A percentile compares a stretch with the other conserved stretches of the same genome.
Evolutionary conservation across 192 early-diverging fungal species (phyloP).

Genomic region (Backusella australiensis): DNA sequence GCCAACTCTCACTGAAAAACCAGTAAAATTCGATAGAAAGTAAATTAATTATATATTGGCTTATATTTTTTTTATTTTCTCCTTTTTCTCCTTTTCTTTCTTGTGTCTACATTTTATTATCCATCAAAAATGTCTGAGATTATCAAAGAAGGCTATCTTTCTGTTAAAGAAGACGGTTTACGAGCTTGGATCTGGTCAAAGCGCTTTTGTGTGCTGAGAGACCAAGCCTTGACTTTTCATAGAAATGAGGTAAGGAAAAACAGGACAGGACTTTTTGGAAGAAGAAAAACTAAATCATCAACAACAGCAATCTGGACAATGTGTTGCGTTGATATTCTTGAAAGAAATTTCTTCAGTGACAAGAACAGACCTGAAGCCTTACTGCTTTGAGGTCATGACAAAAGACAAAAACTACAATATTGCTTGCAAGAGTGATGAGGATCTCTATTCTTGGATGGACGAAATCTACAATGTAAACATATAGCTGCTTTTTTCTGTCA

Average conservation of each 20-base stretch:
- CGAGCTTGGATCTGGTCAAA: slow-evolving; percentile 94
- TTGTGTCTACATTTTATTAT: not conserved
- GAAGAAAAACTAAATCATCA: not conserved
- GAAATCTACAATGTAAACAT: slow-evolving; percentile 83
- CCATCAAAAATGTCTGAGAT: slow-evolving; percentile 35
- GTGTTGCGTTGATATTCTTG: slow-evolving; percentile 85
- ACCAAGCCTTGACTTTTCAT: slow-evolving; percentile 89
- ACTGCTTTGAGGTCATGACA: slow-evolving; percentile 92
- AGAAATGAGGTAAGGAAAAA: slow-evolving; percentile 79
- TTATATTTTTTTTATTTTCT: not conserved
- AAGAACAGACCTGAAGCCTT: slow-evolving; percentile 86
- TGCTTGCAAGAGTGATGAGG: slow-evolving; percentile 91
- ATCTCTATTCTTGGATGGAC: slow-evolving; percentile 98
- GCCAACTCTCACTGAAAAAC: too few species aligned
- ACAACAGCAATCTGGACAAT: slow-evolving; percentile 76
- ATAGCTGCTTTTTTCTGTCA: not conserved
- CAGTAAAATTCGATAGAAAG: not conserved
- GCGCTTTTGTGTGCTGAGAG: slow-evolving; percentile 82
- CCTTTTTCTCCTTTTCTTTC: not conserved
- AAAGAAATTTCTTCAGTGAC: slow-evolving; percentile 88
- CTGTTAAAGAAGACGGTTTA: slow-evolving; percentile 89
- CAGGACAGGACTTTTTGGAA: not conserved
- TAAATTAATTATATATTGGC: not conserved
- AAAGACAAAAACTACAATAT: slow-evolving; percentile 93
- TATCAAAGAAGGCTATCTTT: slow-evolving; percentile 79